Base-by-base conservation (phyloP, 2,329 filamentous ascomycete species). In the Cytospora piceicola region DNA sequence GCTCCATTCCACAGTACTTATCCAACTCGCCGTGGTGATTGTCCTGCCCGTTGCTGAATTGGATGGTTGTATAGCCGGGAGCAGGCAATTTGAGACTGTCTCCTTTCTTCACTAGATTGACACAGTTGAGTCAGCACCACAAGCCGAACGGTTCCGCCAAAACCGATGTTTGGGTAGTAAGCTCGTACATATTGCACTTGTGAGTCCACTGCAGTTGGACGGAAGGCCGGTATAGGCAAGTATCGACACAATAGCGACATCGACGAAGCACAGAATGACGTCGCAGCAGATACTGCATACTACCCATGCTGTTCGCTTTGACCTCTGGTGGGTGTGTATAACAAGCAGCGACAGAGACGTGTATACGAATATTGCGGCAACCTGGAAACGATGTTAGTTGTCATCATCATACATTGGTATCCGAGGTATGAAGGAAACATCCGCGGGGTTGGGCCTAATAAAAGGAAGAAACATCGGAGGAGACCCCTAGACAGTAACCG, bases 211-310 rank as follows among this genome's bases (percentile, higher is more conserved):
- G 36, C 77, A 79, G 60, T 77, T 72, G 0, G 70, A 63, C 0
- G 77, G 77, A 2, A 79, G 69, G 8, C 77, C 77, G 2, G 71
- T 68, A 11, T 69, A 69, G 36, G 77, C 73, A 7, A 79, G 70
- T 4, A 78, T 54, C 3, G 74, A 74, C 57, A 79, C 71, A 30
- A 76, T 72, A 17, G 70, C 75, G 29, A 79, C 69, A 58, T 71
- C 69, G 32, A 75, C 39, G 27, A 71, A 74, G 52, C 69, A 73
- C 51, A 76, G 72, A 8, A 76, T 5, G 8, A 76, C 59, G 53
- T 79, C 77, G 55, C 70, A 68, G 29, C 72, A 71, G 34, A 77
- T 61, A 53, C 75, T 76, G 30, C 66, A 49, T 7, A 71, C 64
- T 14, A 77, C 69, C 68, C 74, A 71, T 6, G 58, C 27, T 12